Evolutionary conservation across 2,329 filamentous ascomycete species (phyloP), one percentile per base, ranked within the genome.

Genomic region (Trichoderma breve): DNA sequence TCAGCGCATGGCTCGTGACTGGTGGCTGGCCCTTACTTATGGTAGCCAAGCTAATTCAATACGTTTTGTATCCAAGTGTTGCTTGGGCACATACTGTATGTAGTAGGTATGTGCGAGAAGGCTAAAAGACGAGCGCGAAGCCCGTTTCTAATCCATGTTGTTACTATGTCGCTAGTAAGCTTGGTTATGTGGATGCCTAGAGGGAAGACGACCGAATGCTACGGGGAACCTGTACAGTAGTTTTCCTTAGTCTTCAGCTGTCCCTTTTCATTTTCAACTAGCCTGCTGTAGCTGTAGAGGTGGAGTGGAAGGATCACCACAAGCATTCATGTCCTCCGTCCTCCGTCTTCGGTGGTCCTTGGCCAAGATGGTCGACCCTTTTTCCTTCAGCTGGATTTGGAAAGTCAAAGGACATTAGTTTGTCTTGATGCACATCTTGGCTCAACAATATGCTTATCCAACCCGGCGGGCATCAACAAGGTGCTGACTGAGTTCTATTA

Each of bases 371-470:
- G 3, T 4, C 39, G 39, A 43, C 39, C 14, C 7, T 18, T n/a
- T 39, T 14, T 12, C 30, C 34, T 14, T 21, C 62, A 53, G 18
- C 64, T 43, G 51, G 24, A 30, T 32, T 21, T n/a, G 61, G 61
- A 55, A n/a, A 28, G 14, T 11, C 62, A 1, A 1, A 26, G 11
- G 43, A 8, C 3, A 28, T 53, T 32, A 15, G 11, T 32, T 53
- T 30, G 14, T 6, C 28, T 32, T 2, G 28, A 36, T 15, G 14
- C 14, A 14, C 14, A 36, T 36, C 36, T 71, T 71, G 53, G 36
- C 34, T 71, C 62, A 24, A 64, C 47, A 39, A 55, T 61, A 71
- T 71, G 70, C 70, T 71, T 71, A 71, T 71, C 70, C 62, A 55
- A 36, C 43, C 65, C 61, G 28, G n/a, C 60, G 24, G n/a, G 9